Base-by-base conservation (phyloP, 768 basidiomycete species). In the Trametes coccinea region DNA sequence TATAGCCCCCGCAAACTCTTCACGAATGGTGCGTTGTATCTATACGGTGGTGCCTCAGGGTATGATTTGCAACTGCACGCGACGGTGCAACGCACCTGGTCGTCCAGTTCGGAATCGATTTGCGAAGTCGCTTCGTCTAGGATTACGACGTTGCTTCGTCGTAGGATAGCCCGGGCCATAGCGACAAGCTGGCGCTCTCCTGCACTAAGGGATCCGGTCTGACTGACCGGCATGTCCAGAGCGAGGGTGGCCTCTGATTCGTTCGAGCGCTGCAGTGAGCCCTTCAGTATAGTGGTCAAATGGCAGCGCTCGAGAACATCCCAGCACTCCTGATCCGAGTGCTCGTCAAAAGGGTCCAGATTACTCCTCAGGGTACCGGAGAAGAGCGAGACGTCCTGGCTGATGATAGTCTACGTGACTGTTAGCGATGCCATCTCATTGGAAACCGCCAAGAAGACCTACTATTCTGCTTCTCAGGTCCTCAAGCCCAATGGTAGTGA, bases 91-190 rank as follows among this genome's bases (percentile, higher is more conserved):
- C 60, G 33, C 65, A 85, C 86, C 76, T 86, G 81, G 57, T 89
- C 86, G 70, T 89, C 88, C n/a, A 88, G 76, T 50, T 79, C 76
- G 16, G 82, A 79, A 70, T 92, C 89, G 51, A 92, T 87, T 62
- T 88, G 85, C 3, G 89, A 89, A 2, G 88, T 88, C n/a, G 87
- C 87, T 67, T 89, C 88, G 65, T 92, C 88, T 81, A 89, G 81
- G 57, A 90, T 84, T 46, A 88, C 83, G 46, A 90, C 82, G 49
- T 83, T 84, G 7, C 85, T 88, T 48, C 82, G 73, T 56, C 88
- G 77, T 44, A 90, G 70, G 41, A 88, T 80, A 0, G 88, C 88
- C n/a, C 88, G 81, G 17, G 88, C 85, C 54, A 90, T 74, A 0
- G 88, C 85, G 9, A 89, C 78, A 2, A 90, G 76, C 64, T 95